Evolutionary conservation across 352 stramenopile species (phyloP).

Genomic region (Phytophthora europaea): DNA sequence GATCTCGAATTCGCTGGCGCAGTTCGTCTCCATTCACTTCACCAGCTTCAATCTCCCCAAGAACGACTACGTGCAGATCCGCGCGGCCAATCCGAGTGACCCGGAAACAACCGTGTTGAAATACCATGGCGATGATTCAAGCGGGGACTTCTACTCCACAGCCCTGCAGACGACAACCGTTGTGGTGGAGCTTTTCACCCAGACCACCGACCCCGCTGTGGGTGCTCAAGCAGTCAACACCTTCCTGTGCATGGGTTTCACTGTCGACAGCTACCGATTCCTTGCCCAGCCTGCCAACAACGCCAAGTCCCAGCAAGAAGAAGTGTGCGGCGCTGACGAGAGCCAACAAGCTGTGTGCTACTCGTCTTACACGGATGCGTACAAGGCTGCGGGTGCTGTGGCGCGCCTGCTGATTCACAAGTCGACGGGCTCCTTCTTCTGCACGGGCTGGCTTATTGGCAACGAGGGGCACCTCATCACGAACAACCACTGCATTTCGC

Average conservation of each 20-base stretch:
- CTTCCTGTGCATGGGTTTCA: conserved; percentile 56
- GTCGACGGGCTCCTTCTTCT: conserved; percentile 61
- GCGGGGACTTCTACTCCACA: conserved; percentile 46
- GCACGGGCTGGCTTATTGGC: conserved; percentile 80
- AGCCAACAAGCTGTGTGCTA: conserved; percentile 70
- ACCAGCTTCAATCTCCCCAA: conserved; percentile 66
- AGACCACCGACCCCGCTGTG: conserved; percentile 20
- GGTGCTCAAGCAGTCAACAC: conserved; percentile 33
- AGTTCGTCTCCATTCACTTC: conserved; percentile 76
- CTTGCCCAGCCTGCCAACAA: conserved; percentile 37
- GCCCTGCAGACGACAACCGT: conserved; percentile 52
- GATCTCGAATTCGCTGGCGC: conserved; percentile 51
- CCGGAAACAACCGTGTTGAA: conserved; percentile 40
- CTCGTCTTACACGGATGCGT: conserved; percentile 23
- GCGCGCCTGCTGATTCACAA: conserved; percentile 78
- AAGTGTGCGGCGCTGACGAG: conserved; percentile 74
- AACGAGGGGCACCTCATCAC: conserved; percentile 80
- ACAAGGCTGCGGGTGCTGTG: conserved; percentile 48
- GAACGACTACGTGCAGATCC: conserved; percentile 67
- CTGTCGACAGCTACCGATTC: conserved; percentile 59
- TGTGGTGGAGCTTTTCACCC: conserved; percentile 62
- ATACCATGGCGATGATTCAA: conserved; percentile 45
- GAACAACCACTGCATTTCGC: conserved; percentile 83
- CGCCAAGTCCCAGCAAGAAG: conserved; percentile 39
- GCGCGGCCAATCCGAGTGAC: conserved; percentile 34